phyloP scores from a whole-genome alignment of 2,329 filamentous ascomycete species.

The Fusarium coffeatum region DNA sequence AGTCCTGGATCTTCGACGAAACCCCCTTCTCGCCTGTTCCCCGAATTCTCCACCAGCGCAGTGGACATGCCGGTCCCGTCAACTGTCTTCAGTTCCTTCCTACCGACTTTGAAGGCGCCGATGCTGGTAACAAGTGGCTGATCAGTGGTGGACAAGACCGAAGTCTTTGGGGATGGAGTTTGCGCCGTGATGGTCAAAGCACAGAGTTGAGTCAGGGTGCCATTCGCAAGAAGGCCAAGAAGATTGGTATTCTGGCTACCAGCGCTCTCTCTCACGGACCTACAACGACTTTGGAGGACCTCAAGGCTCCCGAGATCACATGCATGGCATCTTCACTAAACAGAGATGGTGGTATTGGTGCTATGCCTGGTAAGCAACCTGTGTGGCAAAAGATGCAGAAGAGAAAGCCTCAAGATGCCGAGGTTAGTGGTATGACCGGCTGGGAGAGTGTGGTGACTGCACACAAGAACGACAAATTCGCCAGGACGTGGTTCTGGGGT shows the following conservation, averaged over 20 bases:
- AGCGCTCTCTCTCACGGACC: slow-evolving; percentile 68
- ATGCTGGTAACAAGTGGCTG: slow-evolving; percentile 92
- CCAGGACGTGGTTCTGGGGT: slow-evolving; percentile 98
- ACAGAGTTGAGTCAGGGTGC: slow-evolving; percentile 92
- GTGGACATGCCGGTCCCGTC: slow-evolving; percentile 89
- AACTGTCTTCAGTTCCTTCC: slow-evolving; percentile 87
- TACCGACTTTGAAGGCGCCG: slow-evolving; percentile 87
- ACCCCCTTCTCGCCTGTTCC: slow-evolving; percentile 89
- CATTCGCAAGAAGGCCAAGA: slow-evolving; percentile 89
- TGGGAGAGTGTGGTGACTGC: slow-evolving; percentile 98
- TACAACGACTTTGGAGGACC: slow-evolving; percentile 73
- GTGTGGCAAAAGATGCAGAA: slow-evolving; percentile 85
- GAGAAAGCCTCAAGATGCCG: slow-evolving; percentile 72
- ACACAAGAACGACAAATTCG: slow-evolving; percentile 84
- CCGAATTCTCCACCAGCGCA: slow-evolving; percentile 84
- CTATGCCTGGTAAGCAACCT: slow-evolving; percentile 78
- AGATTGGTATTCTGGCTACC: slow-evolving; percentile 76
- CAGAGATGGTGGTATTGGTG: slow-evolving; percentile 92
- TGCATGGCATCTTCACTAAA: slow-evolving; percentile 93
- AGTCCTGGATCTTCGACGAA: slow-evolving; percentile 97
- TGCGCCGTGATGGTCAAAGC: slow-evolving; percentile 93
- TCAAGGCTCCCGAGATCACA: slow-evolving; percentile 93
- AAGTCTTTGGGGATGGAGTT: slow-evolving; percentile 95
- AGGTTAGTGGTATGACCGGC: slow-evolving; percentile 81
- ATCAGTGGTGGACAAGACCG: slow-evolving; percentile 89